A percentile compares a stretch with the other conserved stretches of the same genome.
Evolutionary conservation across 2,329 filamentous ascomycete genomes (phyloP).

Genomic region (Anthostomella pinea): DNA sequence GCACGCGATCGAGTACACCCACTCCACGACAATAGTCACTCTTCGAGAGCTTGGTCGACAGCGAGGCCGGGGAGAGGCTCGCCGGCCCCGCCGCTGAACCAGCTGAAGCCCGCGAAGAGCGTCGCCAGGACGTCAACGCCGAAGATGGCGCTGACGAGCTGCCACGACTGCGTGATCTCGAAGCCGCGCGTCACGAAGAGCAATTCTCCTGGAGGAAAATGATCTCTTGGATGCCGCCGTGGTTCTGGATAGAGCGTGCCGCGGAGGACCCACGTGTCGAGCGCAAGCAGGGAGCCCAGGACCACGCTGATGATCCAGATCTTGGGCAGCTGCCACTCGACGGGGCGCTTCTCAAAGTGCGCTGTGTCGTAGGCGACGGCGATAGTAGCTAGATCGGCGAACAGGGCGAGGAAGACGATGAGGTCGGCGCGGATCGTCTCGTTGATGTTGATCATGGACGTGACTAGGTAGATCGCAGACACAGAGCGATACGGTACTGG

Average conservation of each 20-base stretch:
- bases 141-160: slow-evolving; percentile 65
- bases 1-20: slow-evolving; percentile 51
- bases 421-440: slow-evolving; percentile 66
- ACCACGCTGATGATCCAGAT: slow-evolving; percentile 69
- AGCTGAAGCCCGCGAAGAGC: slow-evolving; percentile 68
- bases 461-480: slow-evolving; percentile 68
- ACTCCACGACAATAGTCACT: slow-evolving; percentile 52
- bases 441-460: slow-evolving; percentile 71
- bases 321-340: slow-evolving; percentile 73
- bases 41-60: slow-evolving; percentile 28
- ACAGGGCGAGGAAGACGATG: slow-evolving; percentile 71
- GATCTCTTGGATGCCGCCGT: slow-evolving; percentile 69
- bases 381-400: slow-evolving; percentile 71
- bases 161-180: slow-evolving; percentile 67
- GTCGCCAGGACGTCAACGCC: slow-evolving; percentile 66
- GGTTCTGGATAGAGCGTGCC: slow-evolving; percentile 70
- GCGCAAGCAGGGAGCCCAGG: slow-evolving; percentile 62
- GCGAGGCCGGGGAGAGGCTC: slow-evolving; percentile 36
- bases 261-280: slow-evolving; percentile 66
- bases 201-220: slow-evolving; percentile 74
- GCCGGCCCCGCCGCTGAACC: slow-evolving; percentile 51
- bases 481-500: slow-evolving; percentile 68
- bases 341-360: slow-evolving; percentile 65
- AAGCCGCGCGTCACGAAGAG: slow-evolving; percentile 74
- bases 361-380: slow-evolving; percentile 72